phyloP scores from a whole-genome alignment of 495 filamentous ascomycete genomes.

The Clohesyomyces aquaticus region DNA sequence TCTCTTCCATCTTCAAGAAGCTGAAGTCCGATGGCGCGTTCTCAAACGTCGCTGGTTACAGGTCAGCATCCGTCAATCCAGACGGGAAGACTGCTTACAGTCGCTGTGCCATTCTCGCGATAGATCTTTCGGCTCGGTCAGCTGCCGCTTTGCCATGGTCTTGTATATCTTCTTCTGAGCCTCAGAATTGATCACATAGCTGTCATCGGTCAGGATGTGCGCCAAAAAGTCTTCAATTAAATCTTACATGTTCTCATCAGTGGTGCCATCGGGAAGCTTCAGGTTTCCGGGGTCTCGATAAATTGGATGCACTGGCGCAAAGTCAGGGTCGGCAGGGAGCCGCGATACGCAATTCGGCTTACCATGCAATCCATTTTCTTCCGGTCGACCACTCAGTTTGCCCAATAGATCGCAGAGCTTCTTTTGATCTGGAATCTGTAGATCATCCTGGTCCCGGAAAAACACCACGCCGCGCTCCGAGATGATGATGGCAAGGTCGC shows the following conservation, averaged over 20 bases:
- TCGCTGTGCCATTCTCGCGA: slow-evolving; percentile 54
- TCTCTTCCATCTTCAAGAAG: slow-evolving; percentile 52
- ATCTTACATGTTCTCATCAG: slow-evolving; percentile 40
- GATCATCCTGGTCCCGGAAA: slow-evolving; percentile 49
- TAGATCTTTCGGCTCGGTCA: slow-evolving; percentile 47
- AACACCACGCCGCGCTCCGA: slow-evolving; percentile 42
- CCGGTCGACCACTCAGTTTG: slow-evolving; percentile 50
- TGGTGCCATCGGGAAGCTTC: slow-evolving; percentile 50
- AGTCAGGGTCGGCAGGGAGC: too few species aligned
- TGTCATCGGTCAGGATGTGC: slow-evolving; percentile 12
- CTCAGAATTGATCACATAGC: slow-evolving; percentile 55
- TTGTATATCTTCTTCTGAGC: slow-evolving; percentile 53
- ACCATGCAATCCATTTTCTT: slow-evolving; percentile 51
- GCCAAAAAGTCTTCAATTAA: neutral
- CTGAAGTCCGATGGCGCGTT: slow-evolving; percentile 43
- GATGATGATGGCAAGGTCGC: slow-evolving; percentile 38
- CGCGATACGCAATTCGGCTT: too few species aligned
- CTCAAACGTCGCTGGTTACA: slow-evolving; percentile 41
- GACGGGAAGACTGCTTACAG: too few species aligned
- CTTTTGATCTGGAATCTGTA: slow-evolving; percentile 50
- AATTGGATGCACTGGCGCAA: slow-evolving; percentile 52
- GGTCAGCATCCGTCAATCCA: too few species aligned
- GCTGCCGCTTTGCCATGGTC: slow-evolving; percentile 45
- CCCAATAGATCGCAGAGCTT: slow-evolving; percentile 49
- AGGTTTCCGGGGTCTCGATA: slow-evolving; percentile 51